Percentiles rank a stretch among this genome's conserved stretches.
phyloP scores from a whole-genome alignment of 2,329 filamentous ascomycete genomes.

The Corinectria fuckeliana region DNA sequence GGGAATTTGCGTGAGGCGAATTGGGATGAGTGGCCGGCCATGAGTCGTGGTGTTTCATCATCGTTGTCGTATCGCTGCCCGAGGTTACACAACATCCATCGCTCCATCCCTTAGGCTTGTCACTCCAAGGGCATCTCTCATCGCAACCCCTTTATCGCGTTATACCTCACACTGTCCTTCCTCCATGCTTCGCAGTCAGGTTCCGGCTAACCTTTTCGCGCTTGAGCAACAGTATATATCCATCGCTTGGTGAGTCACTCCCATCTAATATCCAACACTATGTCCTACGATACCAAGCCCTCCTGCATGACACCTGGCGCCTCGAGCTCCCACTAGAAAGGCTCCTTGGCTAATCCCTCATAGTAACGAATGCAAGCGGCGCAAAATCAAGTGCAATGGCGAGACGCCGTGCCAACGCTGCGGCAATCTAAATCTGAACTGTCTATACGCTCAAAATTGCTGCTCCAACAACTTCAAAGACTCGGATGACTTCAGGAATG shows the following conservation, averaged over 20 bases:
- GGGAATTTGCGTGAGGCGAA: neutral
- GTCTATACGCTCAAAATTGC: slow-evolving; percentile 71
- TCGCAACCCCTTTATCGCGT: neutral
- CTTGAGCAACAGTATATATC: slow-evolving; percentile 59
- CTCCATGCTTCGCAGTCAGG: neutral
- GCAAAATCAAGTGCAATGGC: slow-evolving; percentile 78
- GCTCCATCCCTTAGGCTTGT: neutral
- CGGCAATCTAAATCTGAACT: slow-evolving; percentile 70
- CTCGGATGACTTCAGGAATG: slow-evolving; percentile 85
- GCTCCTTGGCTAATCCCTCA: slow-evolving; percentile 4
- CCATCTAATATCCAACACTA: neutral
- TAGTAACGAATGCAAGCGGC: slow-evolving; percentile 77
- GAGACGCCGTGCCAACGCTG: slow-evolving; percentile 72
- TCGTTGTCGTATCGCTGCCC: neutral
- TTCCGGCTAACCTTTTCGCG: slow-evolving; percentile 27
- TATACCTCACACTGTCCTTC: neutral
- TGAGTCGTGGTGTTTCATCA: neutral
- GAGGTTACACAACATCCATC: neutral
- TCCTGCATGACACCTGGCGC: no score
- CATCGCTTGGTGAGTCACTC: slow-evolving; percentile 61
- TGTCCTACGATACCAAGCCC: neutral
- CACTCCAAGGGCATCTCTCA: neutral
- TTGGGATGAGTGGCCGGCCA: neutral
- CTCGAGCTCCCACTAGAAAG: neutral
- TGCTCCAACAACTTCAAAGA: slow-evolving; percentile 85